Evolutionary conservation across 1,284 basidiomycete genomes (phyloP), one percentile per base, ranked within the genome.

Genomic region (Takashimella tepidaria): DNA sequence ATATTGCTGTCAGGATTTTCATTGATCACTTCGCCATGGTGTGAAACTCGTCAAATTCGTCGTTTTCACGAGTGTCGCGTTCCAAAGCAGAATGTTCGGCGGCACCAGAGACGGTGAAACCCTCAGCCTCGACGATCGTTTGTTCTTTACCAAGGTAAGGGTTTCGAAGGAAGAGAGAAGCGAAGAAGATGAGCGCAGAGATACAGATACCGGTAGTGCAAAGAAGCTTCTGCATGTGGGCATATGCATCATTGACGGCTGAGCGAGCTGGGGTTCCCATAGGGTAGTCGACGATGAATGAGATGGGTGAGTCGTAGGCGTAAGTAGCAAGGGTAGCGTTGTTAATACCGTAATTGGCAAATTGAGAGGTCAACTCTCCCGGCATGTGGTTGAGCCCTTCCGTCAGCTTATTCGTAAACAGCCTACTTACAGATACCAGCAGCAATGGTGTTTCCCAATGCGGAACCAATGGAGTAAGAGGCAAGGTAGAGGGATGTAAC

Each of bases 401-500:
- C 37, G 49, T 73, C 67, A 37, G 31, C 31, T 16, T 8, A 8
- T 8, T 16, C 31, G 8, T 72, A 37, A 37, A 8, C 16, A 37
- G n/a, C n/a, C 16, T 37, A 37, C 31, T 37, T 16, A 37, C 75
- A 77, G 51, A 78, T 75, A n/a, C 67, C 73, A 16, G 68, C 76
- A 5, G 76, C 74, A 56, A 77, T 67, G 40, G 72, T 67, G 53
- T 68, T 68, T 21, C 75, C 75, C 19, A 77, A 60, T 1, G 73
- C 70, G 12, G 66, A 69, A n/a, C 76, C 76, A 53, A 78, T 67
- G 44, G 68, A 66, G 65, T 77, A 77, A 2, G 62, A 60, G n/a
- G 74, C 65, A 23, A 76, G 66, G 59, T 75, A 77, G 21, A 77
- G 60, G 1, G 65, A 68, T 26, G 75, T 75, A 49, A 79, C 62